Evolutionary conservation across 345 rosid species (phyloP).

Genomic region (Diplotaxis tenuifolia): DNA sequence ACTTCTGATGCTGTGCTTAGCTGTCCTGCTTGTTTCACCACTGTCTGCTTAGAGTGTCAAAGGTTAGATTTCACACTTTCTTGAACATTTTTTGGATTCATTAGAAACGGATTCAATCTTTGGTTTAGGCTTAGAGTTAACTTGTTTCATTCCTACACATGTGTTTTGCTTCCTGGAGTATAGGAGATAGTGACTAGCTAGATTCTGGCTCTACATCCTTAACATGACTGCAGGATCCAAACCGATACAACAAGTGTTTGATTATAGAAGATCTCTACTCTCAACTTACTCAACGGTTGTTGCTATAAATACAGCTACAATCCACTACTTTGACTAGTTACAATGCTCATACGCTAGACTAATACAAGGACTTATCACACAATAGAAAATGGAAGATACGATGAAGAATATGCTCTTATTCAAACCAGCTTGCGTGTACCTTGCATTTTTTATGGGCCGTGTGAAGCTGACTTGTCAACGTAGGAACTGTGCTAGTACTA

Average conservation of each 20-base stretch:
- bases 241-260: background rate
- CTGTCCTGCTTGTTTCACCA: conserved; percentile 86
- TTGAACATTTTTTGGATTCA: background rate
- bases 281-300: background rate
- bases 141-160: background rate
- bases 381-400: background rate
- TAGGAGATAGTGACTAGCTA: background rate
- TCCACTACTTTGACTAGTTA: background rate
- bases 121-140: background rate
- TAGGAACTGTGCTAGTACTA: background rate
- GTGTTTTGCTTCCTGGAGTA: background rate
- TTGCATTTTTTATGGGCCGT: background rate
- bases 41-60: conserved; percentile 74
- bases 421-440: background rate
- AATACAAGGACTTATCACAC: background rate
- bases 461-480: background rate
- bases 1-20: conserved; percentile 76
- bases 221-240: no score
- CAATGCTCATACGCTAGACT: background rate
- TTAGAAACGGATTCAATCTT: background rate
- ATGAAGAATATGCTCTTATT: background rate
- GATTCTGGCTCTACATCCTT: background rate
- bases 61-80: conserved; percentile 38
- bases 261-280: background rate
- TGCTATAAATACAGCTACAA: background rate